Evolutionary conservation across 495 filamentous ascomycete species (phyloP).

Genomic region (Mycothermus thermophilus): DNA sequence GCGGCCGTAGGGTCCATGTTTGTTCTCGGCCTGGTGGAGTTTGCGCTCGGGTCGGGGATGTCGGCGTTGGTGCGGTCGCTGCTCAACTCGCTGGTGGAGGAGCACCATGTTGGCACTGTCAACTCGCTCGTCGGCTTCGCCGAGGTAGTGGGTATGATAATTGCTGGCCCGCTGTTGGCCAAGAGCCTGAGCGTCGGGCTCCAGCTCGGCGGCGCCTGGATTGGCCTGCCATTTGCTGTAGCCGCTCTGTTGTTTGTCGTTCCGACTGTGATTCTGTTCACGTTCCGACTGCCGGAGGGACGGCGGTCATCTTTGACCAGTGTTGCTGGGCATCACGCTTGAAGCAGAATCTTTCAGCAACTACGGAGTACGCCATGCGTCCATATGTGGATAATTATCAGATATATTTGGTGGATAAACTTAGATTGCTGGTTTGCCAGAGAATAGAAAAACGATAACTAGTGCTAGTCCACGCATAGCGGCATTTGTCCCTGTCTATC

Average conservation of each 20-base stretch:
- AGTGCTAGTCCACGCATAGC: no score
- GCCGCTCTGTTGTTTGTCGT: constrained; percentile 11
- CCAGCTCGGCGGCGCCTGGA: constrained; percentile 13
- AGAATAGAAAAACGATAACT: no score
- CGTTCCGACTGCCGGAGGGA: constrained; percentile 8
- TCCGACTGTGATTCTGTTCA: constrained; percentile 10
- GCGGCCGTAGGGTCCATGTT: constrained; percentile 12
- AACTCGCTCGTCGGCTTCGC: constrained; percentile 19
- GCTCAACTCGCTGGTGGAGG: constrained; percentile 20
- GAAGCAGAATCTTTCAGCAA: background rate
- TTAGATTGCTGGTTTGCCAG: no score
- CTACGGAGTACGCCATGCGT: background rate
- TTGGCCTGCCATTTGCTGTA: constrained; percentile 17
- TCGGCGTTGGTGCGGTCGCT: constrained; percentile 12
- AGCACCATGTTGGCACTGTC: constrained; percentile 20
- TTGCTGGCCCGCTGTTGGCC: constrained; percentile 17
- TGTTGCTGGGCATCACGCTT: constrained; percentile 4
- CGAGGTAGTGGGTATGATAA: constrained; percentile 15
- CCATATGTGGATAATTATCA: no score
- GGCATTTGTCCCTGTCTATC: no score
- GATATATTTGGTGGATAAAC: no score
- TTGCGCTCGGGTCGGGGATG: constrained; percentile 14
- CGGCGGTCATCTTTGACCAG: background rate
- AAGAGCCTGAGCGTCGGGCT: constrained; percentile 16
- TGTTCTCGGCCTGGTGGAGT: constrained; percentile 11